Evolutionary conservation across 169 alveolate genomes (phyloP).

Genomic region (Plasmodium vivax): DNA sequence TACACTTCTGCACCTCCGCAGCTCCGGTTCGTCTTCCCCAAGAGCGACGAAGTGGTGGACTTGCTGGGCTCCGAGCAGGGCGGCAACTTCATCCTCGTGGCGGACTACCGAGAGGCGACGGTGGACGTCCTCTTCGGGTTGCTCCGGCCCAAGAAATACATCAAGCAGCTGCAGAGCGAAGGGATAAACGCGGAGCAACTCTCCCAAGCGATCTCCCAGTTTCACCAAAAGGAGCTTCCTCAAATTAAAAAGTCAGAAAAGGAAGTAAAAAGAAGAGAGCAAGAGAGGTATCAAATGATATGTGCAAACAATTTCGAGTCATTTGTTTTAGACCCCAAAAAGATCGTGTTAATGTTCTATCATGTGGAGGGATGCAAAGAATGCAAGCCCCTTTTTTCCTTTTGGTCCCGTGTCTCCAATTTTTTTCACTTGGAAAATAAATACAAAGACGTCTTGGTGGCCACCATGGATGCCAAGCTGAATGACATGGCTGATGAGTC

Average conservation of each 20-base stretch:
- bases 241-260: conserved; percentile 26
- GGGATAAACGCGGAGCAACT: conserved; percentile 13
- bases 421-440: conserved; percentile 48
- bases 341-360: conserved; percentile 39
- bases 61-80: background rate
- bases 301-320: conserved; percentile 61
- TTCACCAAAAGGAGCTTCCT: conserved; percentile 24
- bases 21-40: conserved; percentile 64
- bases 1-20: too few relatives aligned
- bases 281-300: conserved; percentile 31
- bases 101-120: conserved; percentile 40
- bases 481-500: conserved; percentile 67
- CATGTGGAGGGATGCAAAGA: conserved; percentile 73
- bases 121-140: background rate
- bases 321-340: conserved; percentile 48
- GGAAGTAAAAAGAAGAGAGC: conserved; percentile 24
- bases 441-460: conserved; percentile 47
- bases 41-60: conserved; percentile 39
- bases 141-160: conserved; percentile 50
- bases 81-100: conserved; percentile 5
- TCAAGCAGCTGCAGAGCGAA: background rate
- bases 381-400: conserved; percentile 45
- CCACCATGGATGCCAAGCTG: conserved; percentile 70
- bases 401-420: conserved; percentile 44
- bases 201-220: background rate